Evolutionary conservation across 1,284 basidiomycete genomes (phyloP), one percentile per base, ranked within the genome.

Genomic region (Athelia psychrophila): DNA sequence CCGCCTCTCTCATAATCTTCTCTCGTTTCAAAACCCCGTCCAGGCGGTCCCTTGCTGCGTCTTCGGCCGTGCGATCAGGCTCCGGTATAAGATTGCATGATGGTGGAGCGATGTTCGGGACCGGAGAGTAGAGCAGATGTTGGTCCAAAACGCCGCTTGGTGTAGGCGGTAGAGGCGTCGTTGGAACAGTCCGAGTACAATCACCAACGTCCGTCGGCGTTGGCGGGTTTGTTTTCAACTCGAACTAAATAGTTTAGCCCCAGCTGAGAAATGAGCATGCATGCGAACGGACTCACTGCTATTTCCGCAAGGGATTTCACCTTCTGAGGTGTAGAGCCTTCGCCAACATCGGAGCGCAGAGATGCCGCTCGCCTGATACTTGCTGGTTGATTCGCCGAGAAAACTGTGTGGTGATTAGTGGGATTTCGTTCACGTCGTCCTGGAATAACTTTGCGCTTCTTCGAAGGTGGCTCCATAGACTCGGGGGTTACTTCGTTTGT

Each of bases 31-130:
- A 53, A 24, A 79, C 69, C 2, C 66, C 60, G 2, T 45, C 52
- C 12, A 85, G 61, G 1, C 81, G 66, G 1, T 62, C 56, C 48
- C 77, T 74, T 1, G 81, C 78, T 8, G 64, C 53, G 25, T 72
- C 72, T 49, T 79, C 77, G 1, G 51, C 47, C 12, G 66, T 73
- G 16, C 69, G 56, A 1, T 77, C 70, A 0, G 70, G 62, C 2
- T 64, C 60, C 22, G 71, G 58, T 2, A 65, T 59, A 52, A 68
- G 56, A 3, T 67, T 63, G 44, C 55, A 57, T 1, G 58, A 42
- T 0, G 82, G 79, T 2, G 81, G 82, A 0, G 79, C 79, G n/a
- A 84, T 75, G 51, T 81, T 71, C 0, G 82, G 80, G 0, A 83
- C 71, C 0, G 6, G 10, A 18, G 10, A n/a, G 20, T 23, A 20